Evolutionary conservation across 805 yeast species (phyloP), one percentile per base, ranked within the genome.

Genomic region (Candida michaelii): DNA sequence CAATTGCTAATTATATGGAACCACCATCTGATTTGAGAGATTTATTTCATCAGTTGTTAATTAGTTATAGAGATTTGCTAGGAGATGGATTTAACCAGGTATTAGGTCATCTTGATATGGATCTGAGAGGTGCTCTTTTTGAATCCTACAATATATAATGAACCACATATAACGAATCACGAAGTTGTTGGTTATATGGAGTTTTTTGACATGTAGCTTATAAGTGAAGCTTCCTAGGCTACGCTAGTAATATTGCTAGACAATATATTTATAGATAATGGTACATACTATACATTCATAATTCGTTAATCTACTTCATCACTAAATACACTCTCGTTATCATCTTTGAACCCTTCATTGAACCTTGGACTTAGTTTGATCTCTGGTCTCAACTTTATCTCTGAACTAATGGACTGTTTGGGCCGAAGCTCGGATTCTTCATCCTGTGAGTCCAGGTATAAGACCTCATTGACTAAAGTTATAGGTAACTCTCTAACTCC

Each of bases 401-500:
- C n/a, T n/a, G n/a, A n/a, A n/a, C n/a, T n/a, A n/a, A n/a, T n/a
- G n/a, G n/a, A n/a, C n/a, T n/a, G n/a, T n/a, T n/a, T n/a, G n/a
- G n/a, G n/a, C n/a, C n/a, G n/a, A n/a, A n/a, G n/a, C n/a, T n/a
- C n/a, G n/a, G n/a, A n/a, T n/a, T n/a, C n/a, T n/a, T n/a, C n/a
- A n/a, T n/a, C n/a, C n/a, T n/a, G n/a, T 14, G 4, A 5, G 16
- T 36, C 32, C 10, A n/a, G 27, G 54, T 85, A 86, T 13, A 87
- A 60, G 1, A 84, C 79, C 36, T 74, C 73, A 53, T 85, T 83
- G 1, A 84, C 91, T 35, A 80, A 74, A 11, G 78, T 74, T 1
- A 89, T 69, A 0, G 96, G 91, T 39, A 90, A 56, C 60, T 90
- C 98, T 77, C 89, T 79, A 4, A 91, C 91, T 0, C 95, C 97